Percentiles rank a stretch among this genome's conserved stretches.
Evolutionary conservation across 2,329 filamentous ascomycete genomes (phyloP).

Genomic region (Parastagonospora avenae): DNA sequence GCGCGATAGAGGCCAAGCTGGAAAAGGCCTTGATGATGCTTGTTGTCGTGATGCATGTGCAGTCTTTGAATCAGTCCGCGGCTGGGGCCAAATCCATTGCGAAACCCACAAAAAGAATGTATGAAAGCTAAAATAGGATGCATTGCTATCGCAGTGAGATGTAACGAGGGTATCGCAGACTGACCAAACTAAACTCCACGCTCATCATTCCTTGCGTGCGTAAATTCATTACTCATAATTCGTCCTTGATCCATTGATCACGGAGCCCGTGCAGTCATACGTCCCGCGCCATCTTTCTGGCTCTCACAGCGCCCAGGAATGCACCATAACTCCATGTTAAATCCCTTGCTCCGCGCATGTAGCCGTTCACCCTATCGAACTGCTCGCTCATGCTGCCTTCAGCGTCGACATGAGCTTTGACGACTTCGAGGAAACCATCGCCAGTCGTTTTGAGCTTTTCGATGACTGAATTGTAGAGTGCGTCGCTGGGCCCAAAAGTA

Average conservation of each 20-base stretch:
- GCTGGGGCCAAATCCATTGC: no score
- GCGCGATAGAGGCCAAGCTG: no score
- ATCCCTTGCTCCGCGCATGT: constrained; percentile 48
- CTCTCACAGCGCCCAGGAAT: constrained; percentile 48
- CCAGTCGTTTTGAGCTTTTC: constrained; percentile 40
- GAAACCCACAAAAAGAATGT: no score
- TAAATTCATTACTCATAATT: constrained; percentile 12
- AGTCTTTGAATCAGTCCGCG: no score
- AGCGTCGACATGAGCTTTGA: constrained; percentile 45
- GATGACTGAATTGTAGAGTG: constrained; percentile 36
- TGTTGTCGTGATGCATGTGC: no score
- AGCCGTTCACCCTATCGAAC: constrained; percentile 49
- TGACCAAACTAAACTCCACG: not conserved
- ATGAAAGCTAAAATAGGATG: no score
- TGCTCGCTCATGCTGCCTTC: constrained; percentile 52
- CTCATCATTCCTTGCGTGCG: constrained; percentile 2
- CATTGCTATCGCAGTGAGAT: not conserved
- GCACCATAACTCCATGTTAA: constrained; percentile 55
- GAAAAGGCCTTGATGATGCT: no score
- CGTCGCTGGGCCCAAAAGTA: constrained; percentile 33
- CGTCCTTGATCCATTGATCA: constrained; percentile 1
- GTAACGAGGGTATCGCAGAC: constrained; percentile 7
- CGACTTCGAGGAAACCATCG: constrained; percentile 50
- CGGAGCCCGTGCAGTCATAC: constrained; percentile 7
- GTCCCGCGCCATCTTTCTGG: constrained; percentile 25